phyloP scores from a whole-genome alignment of 352 stramenopile species.

The Peronospora belbahrii region DNA sequence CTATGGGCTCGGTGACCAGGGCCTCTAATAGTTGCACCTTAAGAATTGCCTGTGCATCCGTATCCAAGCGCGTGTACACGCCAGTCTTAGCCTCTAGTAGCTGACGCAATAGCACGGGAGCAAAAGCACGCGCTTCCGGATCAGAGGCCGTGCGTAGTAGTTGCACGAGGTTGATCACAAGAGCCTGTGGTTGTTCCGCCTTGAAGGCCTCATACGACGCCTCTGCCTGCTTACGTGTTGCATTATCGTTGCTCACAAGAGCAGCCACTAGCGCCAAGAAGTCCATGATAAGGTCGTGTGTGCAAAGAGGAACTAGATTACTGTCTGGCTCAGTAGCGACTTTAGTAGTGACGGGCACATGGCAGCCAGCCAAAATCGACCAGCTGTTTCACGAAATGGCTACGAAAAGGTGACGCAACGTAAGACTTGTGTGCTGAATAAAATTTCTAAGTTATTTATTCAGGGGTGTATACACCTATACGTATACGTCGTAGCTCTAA shows the following conservation, averaged over 20 bases:
- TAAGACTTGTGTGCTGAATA: neutral
- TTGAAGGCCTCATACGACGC: slow-evolving; percentile 67
- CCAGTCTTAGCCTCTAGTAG: slow-evolving; percentile 62
- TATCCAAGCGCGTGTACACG: slow-evolving; percentile 59
- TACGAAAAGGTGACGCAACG: slow-evolving; percentile 11
- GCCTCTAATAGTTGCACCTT: slow-evolving; percentile 72
- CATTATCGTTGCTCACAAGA: slow-evolving; percentile 74
- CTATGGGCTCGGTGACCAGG: slow-evolving; percentile 49
- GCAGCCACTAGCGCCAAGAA: slow-evolving; percentile 63
- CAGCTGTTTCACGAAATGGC: slow-evolving; percentile 23
- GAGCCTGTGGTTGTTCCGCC: slow-evolving; percentile 47
- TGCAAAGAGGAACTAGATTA: neutral
- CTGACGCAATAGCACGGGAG: slow-evolving; percentile 68
- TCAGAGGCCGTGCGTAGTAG: slow-evolving; percentile 50
- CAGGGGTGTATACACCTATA: too few species aligned
- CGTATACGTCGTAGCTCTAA: too few species aligned
- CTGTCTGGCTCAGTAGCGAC: slow-evolving; percentile 8
- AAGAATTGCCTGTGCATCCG: slow-evolving; percentile 38
- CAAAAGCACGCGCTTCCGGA: slow-evolving; percentile 60
- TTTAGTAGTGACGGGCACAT: slow-evolving; percentile 15
- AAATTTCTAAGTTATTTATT: too few species aligned
- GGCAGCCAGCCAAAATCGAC: slow-evolving; percentile 6
- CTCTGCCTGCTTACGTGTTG: slow-evolving; percentile 63
- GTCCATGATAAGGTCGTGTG: slow-evolving; percentile 36
- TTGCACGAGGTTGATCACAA: slow-evolving; percentile 63